Conservation (phyloP, 208 protist species). For the Wallacemonas sp. region DNA sequence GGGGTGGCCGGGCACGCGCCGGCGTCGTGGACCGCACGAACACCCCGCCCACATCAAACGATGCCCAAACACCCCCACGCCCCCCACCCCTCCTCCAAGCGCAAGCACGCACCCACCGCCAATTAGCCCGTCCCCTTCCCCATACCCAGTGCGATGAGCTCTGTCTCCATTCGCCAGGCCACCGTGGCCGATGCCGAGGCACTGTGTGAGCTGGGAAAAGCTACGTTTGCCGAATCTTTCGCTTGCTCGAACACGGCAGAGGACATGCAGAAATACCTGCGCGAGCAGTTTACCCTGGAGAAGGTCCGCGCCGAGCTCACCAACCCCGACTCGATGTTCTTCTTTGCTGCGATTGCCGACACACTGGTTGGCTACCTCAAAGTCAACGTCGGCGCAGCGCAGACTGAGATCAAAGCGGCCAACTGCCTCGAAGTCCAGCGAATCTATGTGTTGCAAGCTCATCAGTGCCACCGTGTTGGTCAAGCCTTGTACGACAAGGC, state of each 20-base stretch:
- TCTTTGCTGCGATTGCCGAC: neutral
- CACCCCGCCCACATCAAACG: too few relatives aligned
- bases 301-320: neutral
- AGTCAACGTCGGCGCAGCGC: neutral
- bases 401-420: neutral
- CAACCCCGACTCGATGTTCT: neutral
- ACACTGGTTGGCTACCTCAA: neutral
- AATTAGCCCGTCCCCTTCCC: too few relatives aligned
- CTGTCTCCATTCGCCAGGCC: neutral
- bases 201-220: neutral
- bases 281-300: neutral
- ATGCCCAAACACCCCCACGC: too few relatives aligned
- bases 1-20: too few relatives aligned
- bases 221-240: neutral
- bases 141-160: neutral
- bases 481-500: conserved; percentile 1
- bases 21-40: too few relatives aligned
- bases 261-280: neutral
- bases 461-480: neutral
- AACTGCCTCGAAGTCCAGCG: neutral
- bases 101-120: too few relatives aligned
- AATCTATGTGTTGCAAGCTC: conserved; percentile 1
- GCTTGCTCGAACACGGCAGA: neutral
- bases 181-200: neutral
- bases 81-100: too few relatives aligned